Percentiles rank a stretch among this genome's conserved stretches.
Evolutionary conservation across 257 asterid genomes (phyloP).

Genomic region (Salvia rosmarinus): DNA sequence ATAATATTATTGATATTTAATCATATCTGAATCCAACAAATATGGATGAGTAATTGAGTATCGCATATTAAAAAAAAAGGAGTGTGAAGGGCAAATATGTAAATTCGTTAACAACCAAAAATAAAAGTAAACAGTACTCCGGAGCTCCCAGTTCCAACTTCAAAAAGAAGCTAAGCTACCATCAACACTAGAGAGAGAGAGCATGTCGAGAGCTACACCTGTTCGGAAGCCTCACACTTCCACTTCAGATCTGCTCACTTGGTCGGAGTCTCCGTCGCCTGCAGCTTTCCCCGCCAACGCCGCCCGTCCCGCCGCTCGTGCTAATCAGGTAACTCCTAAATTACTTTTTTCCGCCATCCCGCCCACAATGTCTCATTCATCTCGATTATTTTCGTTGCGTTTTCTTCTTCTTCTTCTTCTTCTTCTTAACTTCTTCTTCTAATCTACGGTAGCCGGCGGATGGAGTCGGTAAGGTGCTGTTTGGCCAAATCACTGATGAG

Average conservation of each 20-base stretch:
- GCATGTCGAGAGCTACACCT: slow-evolving; percentile 37
- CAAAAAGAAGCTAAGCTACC: slow-evolving; percentile 18
- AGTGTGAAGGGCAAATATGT: not conserved
- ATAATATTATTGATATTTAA: too few species aligned
- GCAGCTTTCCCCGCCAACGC: slow-evolving; percentile 14
- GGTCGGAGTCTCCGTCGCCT: slow-evolving; percentile 34
- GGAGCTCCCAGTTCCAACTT: slow-evolving; percentile 13
- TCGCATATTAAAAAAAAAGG: too few species aligned
- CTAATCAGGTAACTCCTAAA: slow-evolving; percentile 20
- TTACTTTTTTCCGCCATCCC: not conserved
- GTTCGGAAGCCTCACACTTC: slow-evolving; percentile 33
- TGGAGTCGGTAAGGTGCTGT: slow-evolving; percentile 73
- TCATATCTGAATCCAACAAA: too few species aligned
- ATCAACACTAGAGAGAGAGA: too few species aligned
- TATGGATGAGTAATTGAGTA: too few species aligned
- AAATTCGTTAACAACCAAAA: not conserved
- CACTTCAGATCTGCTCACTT: slow-evolving; percentile 36
- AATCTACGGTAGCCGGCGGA: slow-evolving; percentile 62
- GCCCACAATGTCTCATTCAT: not conserved
- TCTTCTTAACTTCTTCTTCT: not conserved
- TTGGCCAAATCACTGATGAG: slow-evolving; percentile 87
- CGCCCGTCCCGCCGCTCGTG: slow-evolving; percentile 31
- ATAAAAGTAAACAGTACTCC: not conserved
- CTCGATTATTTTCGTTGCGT: not conserved
- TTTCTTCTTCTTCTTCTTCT: too few species aligned